These are phyloP conservation scores for Calonectria naviculata DNA, from an alignment of 2,329 filamentous ascomycete genomes.

Conservation along the genomic window DNA sequence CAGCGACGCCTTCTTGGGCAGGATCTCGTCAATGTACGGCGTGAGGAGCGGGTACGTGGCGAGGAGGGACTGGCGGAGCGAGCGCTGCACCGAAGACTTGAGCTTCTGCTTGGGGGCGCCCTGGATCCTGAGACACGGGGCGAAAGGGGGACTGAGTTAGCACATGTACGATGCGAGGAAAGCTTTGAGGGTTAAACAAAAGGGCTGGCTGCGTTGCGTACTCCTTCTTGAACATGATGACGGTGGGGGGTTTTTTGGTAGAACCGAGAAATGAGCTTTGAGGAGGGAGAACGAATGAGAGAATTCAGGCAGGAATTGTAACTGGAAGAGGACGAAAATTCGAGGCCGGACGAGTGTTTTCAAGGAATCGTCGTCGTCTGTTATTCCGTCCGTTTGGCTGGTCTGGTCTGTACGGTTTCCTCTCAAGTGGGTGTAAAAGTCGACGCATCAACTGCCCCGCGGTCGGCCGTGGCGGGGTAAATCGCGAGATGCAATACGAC, in stretches of 20 bases:
- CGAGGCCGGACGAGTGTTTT: not conserved
- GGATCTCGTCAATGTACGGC: conserved; percentile 90
- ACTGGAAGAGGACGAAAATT: not conserved
- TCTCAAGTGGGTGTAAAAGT: conserved; percentile 34
- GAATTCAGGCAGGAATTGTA: not conserved
- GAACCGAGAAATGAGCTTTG: not conserved
- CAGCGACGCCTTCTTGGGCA: conserved; percentile 94
- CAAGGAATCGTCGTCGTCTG: not conserved
- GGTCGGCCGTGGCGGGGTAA: conserved; percentile 41
- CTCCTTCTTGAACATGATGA: conserved; percentile 94
- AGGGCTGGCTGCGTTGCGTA: conserved; percentile 55
- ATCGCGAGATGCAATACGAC: conserved; percentile 43
- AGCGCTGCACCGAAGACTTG: conserved; percentile 94
- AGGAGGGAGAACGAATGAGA: not conserved
- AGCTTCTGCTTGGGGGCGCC: conserved; percentile 90
- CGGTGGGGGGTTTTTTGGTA: conserved; percentile 24
- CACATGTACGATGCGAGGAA: not conserved
- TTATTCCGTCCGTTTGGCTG: not conserved
- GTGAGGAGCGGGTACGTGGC: conserved; percentile 87
- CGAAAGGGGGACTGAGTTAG: conserved; percentile 31
- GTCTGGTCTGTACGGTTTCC: conserved; percentile 8
- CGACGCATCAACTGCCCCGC: conserved; percentile 37
- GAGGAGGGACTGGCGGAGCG: conserved; percentile 83
- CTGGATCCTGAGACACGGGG: conserved; percentile 70
- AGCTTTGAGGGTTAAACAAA: not conserved